Conservation (phyloP, 768 basidiomycete species). For the Basidioascus undulatus region DNA sequence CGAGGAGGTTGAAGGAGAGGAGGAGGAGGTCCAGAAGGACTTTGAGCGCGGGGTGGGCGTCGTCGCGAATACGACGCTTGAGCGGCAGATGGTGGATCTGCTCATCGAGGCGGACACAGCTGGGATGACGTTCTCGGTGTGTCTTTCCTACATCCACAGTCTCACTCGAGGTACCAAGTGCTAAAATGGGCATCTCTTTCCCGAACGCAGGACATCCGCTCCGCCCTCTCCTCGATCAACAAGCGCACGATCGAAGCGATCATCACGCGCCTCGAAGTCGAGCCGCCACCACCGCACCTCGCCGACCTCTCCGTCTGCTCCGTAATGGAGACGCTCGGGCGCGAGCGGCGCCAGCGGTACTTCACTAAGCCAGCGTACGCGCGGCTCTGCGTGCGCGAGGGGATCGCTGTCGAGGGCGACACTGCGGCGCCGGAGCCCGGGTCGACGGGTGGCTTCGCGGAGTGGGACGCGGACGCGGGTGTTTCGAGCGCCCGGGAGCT, state of each 20-base stretch:
- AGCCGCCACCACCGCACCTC: slow-evolving; percentile 42
- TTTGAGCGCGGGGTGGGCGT: background rate
- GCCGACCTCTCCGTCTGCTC: slow-evolving; percentile 42
- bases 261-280: slow-evolving; percentile 40
- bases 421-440: slow-evolving; percentile 25
- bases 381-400: slow-evolving; percentile 35
- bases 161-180: too few species aligned
- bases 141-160: background rate
- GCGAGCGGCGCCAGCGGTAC: slow-evolving; percentile 68
- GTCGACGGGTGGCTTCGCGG: slow-evolving; percentile 31
- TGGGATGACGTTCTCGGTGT: slow-evolving; percentile 6
- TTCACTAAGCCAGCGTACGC: slow-evolving; percentile 50
- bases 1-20: slow-evolving; percentile 18
- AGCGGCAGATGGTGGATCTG: slow-evolving; percentile 53
- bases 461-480: slow-evolving; percentile 27
- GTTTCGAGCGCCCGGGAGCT: slow-evolving; percentile 27
- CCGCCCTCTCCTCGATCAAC: slow-evolving; percentile 33
- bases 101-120: slow-evolving; percentile 39
- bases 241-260: slow-evolving; percentile 51
- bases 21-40: too few species aligned
- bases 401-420: slow-evolving; percentile 29
- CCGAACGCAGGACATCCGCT: slow-evolving; percentile 30
- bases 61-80: slow-evolving; percentile 23
- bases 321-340: slow-evolving; percentile 55
- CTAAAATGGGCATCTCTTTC: background rate